Evolutionary conservation across 2,329 filamentous ascomycete species (phyloP).

Genomic region (Neofusicoccum laricinum): DNA sequence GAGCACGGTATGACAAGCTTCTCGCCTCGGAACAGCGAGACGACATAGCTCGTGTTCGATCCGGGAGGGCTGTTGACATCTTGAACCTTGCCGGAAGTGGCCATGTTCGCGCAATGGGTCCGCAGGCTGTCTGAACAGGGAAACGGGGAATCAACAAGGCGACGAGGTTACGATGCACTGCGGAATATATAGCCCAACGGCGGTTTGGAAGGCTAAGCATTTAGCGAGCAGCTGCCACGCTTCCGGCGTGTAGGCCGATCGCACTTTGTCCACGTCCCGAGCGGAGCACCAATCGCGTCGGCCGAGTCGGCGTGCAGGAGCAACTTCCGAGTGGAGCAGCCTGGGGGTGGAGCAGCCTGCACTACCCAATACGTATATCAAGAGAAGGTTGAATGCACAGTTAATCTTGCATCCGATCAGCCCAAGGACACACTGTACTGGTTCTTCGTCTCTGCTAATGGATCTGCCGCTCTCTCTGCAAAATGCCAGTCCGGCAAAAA

Average conservation of each 20-base stretch:
- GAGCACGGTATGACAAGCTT: conserved; percentile 52
- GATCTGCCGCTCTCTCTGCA: neutral
- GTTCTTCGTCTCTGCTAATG: neutral
- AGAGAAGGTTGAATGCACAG: neutral
- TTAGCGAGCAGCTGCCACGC: neutral
- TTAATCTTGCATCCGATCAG: no score
- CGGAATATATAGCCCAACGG: neutral
- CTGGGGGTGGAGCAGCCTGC: neutral
- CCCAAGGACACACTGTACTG: no score
- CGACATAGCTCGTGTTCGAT: neutral
- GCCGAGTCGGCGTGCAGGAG: neutral
- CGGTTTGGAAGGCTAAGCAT: neutral
- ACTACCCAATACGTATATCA: neutral
- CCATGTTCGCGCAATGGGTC: neutral
- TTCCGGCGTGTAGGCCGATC: neutral
- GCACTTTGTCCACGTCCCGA: neutral
- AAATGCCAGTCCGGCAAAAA: neutral
- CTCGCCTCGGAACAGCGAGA: conserved; percentile 51
- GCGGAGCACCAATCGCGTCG: neutral
- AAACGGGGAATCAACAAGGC: neutral
- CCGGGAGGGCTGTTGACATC: neutral
- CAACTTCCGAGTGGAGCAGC: neutral
- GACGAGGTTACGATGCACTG: neutral
- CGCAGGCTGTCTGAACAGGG: neutral
- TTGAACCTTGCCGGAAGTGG: neutral